phyloP scores from a whole-genome alignment of 2,329 filamentous ascomycete species.

The Didymella arachidicola region DNA sequence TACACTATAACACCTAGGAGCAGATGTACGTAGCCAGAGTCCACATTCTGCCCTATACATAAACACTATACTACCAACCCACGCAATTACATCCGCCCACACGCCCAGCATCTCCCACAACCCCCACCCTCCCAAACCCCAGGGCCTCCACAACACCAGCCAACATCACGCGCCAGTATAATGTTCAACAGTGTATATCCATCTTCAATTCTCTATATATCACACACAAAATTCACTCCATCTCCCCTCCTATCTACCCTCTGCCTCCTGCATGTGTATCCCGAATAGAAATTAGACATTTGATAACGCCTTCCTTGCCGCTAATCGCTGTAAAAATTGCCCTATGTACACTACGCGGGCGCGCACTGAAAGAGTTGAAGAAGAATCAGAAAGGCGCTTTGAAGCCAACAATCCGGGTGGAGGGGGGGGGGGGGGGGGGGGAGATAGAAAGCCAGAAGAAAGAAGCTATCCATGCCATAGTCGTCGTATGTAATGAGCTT shows the following conservation, averaged over 20 bases:
- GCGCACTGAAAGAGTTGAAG: slow-evolving; percentile 7
- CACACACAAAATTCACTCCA: slow-evolving; percentile 2
- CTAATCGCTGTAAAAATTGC: slow-evolving; percentile 20
- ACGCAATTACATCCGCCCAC: no score
- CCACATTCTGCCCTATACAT: no score
- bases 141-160: no score
- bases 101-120: no score
- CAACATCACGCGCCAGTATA: no score
- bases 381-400: neutral
- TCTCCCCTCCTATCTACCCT: neutral
- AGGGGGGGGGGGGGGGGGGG: no score
- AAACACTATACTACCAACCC: no score
- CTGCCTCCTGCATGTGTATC: neutral
- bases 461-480: slow-evolving; percentile 12
- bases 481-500: slow-evolving; percentile 36
- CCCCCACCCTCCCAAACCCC: no score
- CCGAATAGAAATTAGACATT: slow-evolving; percentile 23
- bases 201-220: slow-evolving; percentile 9
- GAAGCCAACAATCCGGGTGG: neutral
- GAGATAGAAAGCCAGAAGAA: neutral
- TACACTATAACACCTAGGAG: no score
- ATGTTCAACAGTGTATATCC: slow-evolving; percentile 5
- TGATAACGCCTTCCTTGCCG: slow-evolving; percentile 19
- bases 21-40: no score
- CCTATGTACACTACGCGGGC: slow-evolving; percentile 22